Base-by-base conservation (phyloP, 176 grass and related monocot genomes). In the Rhynchospora breviuscula region DNA sequence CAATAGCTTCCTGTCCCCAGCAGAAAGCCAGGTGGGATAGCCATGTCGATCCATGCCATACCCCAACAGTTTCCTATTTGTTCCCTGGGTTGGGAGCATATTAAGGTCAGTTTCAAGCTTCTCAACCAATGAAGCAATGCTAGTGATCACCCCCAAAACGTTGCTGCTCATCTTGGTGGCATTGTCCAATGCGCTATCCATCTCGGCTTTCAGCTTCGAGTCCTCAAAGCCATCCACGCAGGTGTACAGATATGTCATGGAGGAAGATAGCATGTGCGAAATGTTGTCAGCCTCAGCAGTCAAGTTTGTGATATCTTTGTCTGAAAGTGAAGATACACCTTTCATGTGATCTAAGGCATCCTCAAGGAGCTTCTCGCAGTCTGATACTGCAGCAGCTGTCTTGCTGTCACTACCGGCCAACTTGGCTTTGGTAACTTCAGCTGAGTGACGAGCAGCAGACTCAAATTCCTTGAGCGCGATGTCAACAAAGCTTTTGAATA, bases 121-220 rank as follows among this genome's bases (percentile, higher is more conserved):
- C 85, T 94, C 81, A 14, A 91, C 45, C 45, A 94, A 78, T 18
- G 87, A 81, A 44, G 79, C 82, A 2, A 92, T 89, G 66, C 60
- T 86, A 59, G 87, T 89, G 74, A 93, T 86, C 79, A 98, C 89
- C 59, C 87, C 89, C 29, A 98, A 89, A 59, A 90, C 92, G 78
- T 98, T 98, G 87, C 95, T 98, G 81, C 90, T 94, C 21, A 89
- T 85, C 84, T 91, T 71, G 0, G 92, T 88, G 58, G 90, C 85
- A 49, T 92, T 94, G 70, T 87, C 84, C 59, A 98, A 86, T 51
- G 81, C 82, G 1, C 13, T 22, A 51, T 88, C 25, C 95, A 98
- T 98, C 65, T 88, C 87, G 1, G 73, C 54, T 35, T 89, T 88
- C 7, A 93, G 86, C 63, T 90, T 82, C 22, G 88, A 89, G 63